phyloP scores from a whole-genome alignment of 371 early-diverging fungal genomes.

The Lichtheimia corymbifera region DNA sequence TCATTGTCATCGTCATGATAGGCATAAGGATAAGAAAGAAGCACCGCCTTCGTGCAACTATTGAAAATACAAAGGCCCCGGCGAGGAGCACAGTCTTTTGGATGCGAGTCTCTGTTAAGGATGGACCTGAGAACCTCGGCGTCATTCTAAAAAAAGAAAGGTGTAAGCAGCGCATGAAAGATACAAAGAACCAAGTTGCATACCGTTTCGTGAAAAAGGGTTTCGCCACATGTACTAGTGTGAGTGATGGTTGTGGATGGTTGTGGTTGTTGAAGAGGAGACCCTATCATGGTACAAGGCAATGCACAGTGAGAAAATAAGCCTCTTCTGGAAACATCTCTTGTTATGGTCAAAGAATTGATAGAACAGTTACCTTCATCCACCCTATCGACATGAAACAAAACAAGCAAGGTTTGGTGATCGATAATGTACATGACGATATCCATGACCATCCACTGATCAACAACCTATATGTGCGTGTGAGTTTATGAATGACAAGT shows the following conservation, averaged over 20 bases:
- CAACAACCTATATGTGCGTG: not conserved
- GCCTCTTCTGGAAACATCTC: no score
- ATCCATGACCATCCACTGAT: constrained; percentile 49
- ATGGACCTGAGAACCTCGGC: not conserved
- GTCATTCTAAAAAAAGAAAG: not conserved
- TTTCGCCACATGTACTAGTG: constrained; percentile 10
- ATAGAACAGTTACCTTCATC: not conserved
- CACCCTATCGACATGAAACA: constrained; percentile 45
- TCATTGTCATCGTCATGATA: constrained; percentile 16
- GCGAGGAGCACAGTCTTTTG: constrained; percentile 9
- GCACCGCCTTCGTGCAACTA: constrained; percentile 24
- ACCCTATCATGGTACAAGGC: no score
- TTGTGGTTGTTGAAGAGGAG: no score
- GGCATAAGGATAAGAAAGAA: constrained; percentile 36
- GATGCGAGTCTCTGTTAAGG: not conserved
- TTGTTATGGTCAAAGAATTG: not conserved
- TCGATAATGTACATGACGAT: constrained; percentile 63
- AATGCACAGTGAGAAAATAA: no score
- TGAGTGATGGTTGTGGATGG: no score
- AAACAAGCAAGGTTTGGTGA: constrained; percentile 53
- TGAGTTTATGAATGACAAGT: not conserved
- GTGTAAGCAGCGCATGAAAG: not conserved
- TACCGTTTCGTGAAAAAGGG: constrained; percentile 10
- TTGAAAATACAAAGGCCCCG: constrained; percentile 36
- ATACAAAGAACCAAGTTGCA: not conserved